Percentiles rank a stretch among this genome's conserved stretches.
These are phyloP conservation scores for Scheffersomyces amazonensis DNA, from an alignment of 805 yeast genomes.

Conservation along the genomic window DNA sequence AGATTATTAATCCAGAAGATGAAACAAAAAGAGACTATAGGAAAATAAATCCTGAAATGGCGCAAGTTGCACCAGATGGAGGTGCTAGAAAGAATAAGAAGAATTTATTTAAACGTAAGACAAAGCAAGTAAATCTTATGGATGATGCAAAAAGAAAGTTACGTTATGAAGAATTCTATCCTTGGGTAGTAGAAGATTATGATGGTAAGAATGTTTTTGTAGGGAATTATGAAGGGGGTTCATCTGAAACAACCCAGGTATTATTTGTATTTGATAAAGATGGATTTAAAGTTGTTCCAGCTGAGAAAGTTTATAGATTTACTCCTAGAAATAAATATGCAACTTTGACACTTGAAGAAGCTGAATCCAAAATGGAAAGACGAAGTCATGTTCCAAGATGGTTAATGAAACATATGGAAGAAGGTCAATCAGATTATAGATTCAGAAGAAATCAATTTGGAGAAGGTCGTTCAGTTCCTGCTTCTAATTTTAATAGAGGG, in stretches of 20 bases:
- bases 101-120: slow-evolving; percentile 66
- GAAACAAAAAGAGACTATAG: neutral
- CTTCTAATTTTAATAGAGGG: slow-evolving; percentile 11
- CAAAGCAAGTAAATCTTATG: slow-evolving; percentile 76
- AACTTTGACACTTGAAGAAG: slow-evolving; percentile 91
- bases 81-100: slow-evolving; percentile 71
- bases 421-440: slow-evolving; percentile 49
- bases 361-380: slow-evolving; percentile 90
- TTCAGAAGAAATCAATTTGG: slow-evolving; percentile 27
- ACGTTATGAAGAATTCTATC: slow-evolving; percentile 93
- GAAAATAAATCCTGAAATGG: slow-evolving; percentile 42
- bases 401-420: slow-evolving; percentile 88
- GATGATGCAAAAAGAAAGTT: slow-evolving; percentile 81
- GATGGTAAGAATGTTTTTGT: slow-evolving; percentile 94
- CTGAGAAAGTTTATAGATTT: slow-evolving; percentile 89
- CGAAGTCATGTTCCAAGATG: slow-evolving; percentile 80
- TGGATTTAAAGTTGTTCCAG: slow-evolving; percentile 92
- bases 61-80: slow-evolving; percentile 90
- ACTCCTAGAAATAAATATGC: slow-evolving; percentile 93
- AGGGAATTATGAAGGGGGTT: slow-evolving; percentile 91
- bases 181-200: slow-evolving; percentile 98
- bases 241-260: slow-evolving; percentile 76
- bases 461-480: neutral
- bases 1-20: slow-evolving; percentile 4
- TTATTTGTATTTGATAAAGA: slow-evolving; percentile 79